Base-by-base conservation (phyloP, 1,284 basidiomycete species). In the Phellinidium pouzarii region DNA sequence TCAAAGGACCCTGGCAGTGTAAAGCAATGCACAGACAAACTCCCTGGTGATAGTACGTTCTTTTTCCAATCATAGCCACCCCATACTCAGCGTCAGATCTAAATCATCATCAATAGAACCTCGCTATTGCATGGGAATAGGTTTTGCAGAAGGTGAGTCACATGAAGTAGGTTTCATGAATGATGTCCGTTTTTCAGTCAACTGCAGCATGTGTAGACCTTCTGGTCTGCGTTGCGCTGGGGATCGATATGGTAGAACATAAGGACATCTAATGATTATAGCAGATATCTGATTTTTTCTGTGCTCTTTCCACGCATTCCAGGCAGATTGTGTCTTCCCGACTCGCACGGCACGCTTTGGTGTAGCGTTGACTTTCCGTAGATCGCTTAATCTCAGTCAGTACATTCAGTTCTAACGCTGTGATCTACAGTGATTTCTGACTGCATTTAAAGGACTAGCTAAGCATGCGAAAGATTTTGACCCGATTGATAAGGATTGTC, bases 311-410 rank as follows among this genome's bases (percentile, higher is more conserved):
- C 37, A n/a, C 23, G 19, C 19, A 31, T 44, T 55, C 8, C 56
- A 90, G 87, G 87, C 88, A 1, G 90, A 93, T 62, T 93, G 90
- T 58, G 91, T 93, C 8, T 93, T 91, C 61, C 90, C 91, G 23
- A 93, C 90, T 3, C 76, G 87, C 52, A 92, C 90, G 0, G 90
- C 90, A 22, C 78, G 90, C 20, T 93, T 93, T 63, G 90, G 90
- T 1, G 84, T 93, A 12, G 91, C 90, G 3, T 65, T 93, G 53
- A 92, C 91, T 7, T 80, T 80, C 61, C 74, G 70, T 14, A 90
- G 90, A 0, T 87, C 89, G 7, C 61, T 93, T 17, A 92, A 92
- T 65, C 75, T 92, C 14, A 79, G 87, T 87, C 59, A 48, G 79
- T 68, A 20, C 19, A 48, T 23, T 7, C 4, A 45, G 31, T 34